Evolutionary conservation across 306 rosid species (phyloP).

Genomic region (Cucumis hystrix): DNA sequence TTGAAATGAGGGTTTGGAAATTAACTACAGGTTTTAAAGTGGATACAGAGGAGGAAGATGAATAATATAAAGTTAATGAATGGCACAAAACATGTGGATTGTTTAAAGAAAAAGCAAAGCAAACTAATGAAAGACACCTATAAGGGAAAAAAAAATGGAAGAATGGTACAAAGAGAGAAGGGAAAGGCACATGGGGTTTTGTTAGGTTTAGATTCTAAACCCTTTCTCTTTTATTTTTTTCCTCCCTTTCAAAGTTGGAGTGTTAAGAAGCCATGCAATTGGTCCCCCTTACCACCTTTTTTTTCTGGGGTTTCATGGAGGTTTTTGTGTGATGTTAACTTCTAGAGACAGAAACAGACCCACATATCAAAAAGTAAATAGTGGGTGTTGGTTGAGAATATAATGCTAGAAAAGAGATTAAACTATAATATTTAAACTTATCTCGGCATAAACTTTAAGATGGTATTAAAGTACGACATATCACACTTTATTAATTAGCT

Average conservation of each 20-base stretch:
- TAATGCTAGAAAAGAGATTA: background rate
- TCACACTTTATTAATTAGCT: background rate
- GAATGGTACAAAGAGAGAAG: background rate
- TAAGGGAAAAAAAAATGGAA: background rate
- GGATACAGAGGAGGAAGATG: background rate
- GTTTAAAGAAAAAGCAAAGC: conserved; percentile 8
- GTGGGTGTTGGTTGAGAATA: background rate
- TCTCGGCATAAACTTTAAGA: background rate
- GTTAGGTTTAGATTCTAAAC: conserved; percentile 16
- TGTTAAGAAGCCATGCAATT: conserved; percentile 31
- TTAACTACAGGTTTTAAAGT: background rate
- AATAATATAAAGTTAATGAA: background rate
- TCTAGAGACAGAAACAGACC: conserved; percentile 6
- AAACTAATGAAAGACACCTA: conserved; percentile 10
- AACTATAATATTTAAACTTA: background rate
- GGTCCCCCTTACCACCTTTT: conserved; percentile 33
- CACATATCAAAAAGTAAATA: conserved; percentile 10
- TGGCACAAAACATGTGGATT: background rate
- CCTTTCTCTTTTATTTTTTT: background rate
- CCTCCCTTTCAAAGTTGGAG: conserved; percentile 27
- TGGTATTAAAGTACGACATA: background rate
- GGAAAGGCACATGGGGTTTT: conserved; percentile 24
- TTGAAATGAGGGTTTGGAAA: too few species aligned
- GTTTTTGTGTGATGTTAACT: background rate
- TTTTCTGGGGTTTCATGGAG: too few species aligned